Evolutionary conservation across 108 stramenopile genomes (phyloP).

Genomic region (Cyclotella atomus): DNA sequence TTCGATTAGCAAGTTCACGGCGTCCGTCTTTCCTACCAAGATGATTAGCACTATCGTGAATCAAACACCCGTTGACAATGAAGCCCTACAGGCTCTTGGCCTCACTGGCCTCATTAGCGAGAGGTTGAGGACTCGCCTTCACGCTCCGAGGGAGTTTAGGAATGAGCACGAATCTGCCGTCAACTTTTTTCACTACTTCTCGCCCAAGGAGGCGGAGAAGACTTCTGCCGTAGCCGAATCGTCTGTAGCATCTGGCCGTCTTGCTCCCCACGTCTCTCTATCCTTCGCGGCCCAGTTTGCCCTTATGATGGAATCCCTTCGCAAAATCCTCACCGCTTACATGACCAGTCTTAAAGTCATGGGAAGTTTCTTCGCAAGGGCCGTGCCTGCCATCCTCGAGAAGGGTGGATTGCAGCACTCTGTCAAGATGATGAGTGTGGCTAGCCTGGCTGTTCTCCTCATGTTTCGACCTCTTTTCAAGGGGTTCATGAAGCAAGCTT

Average conservation of each 20-base stretch:
- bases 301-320: constrained; percentile 14
- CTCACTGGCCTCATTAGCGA: constrained; percentile 23
- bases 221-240: neutral
- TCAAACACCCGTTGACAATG: constrained; percentile 10
- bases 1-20: neutral
- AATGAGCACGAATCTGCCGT: constrained; percentile 25
- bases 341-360: constrained; percentile 9
- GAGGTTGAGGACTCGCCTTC: constrained; percentile 28
- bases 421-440: constrained; percentile 12
- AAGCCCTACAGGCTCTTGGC: constrained; percentile 24
- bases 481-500: constrained; percentile 12
- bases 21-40: constrained; percentile 21
- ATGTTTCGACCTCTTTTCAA: constrained; percentile 33
- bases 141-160: constrained; percentile 28
- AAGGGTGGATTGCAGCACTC: constrained; percentile 31
- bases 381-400: constrained; percentile 27
- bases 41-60: constrained; percentile 8
- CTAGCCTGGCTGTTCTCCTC: constrained; percentile 18
- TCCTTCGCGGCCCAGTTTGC: constrained; percentile 6
- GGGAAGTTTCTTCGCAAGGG: constrained; percentile 13
- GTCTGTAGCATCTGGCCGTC: constrained; percentile 11
- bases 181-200: neutral
- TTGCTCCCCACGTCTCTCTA: constrained; percentile 10
- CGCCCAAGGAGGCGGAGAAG: neutral
- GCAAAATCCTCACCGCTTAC: constrained; percentile 11